These are phyloP conservation scores for Candida sanyaensis DNA, from an alignment of 1,139 yeast species.

Conservation along the genomic window DNA sequence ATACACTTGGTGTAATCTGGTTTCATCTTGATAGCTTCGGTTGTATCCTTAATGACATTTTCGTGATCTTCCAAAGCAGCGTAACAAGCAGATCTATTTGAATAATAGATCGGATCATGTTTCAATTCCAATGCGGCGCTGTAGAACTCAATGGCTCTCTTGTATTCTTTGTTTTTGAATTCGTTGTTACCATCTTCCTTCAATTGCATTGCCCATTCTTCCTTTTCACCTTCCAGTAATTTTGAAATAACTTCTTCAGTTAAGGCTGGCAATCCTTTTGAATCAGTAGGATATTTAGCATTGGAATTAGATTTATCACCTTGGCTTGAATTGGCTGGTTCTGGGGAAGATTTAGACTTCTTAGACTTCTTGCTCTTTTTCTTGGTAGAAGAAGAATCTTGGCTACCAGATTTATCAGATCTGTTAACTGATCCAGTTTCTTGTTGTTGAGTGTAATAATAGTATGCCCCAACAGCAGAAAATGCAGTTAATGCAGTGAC, in stretches of 20 bases:
- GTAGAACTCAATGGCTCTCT: slow-evolving; percentile 76
- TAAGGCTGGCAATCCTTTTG: slow-evolving; percentile 58
- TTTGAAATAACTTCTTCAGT: slow-evolving; percentile 45
- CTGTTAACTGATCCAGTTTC: slow-evolving; percentile 10
- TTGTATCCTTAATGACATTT: slow-evolving; percentile 84
- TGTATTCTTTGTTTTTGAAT: slow-evolving; percentile 70
- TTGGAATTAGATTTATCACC: slow-evolving; percentile 13
- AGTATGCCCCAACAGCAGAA: slow-evolving; percentile 62
- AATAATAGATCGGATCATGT: slow-evolving; percentile 84
- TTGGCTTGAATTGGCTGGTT: slow-evolving; percentile 13
- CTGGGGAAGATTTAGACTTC: slow-evolving; percentile 18
- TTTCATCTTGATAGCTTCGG: slow-evolving; percentile 79
- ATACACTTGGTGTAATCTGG: slow-evolving; percentile 92
- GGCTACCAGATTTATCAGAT: slow-evolving; percentile 6
- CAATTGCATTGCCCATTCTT: slow-evolving; percentile 71
- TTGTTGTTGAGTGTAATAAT: slow-evolving; percentile 45
- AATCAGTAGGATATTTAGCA: slow-evolving; percentile 46
- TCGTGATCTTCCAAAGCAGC: slow-evolving; percentile 78
- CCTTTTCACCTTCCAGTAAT: slow-evolving; percentile 57
- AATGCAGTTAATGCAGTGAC: slow-evolving; percentile 64
- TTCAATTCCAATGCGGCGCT: slow-evolving; percentile 73
- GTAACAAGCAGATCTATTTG: slow-evolving; percentile 95
- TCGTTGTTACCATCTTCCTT: slow-evolving; percentile 88
- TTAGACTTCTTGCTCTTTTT: slow-evolving; percentile 42
- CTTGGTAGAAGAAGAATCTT: slow-evolving; percentile 14